Percentiles rank a stretch among this genome's conserved stretches.
These are phyloP conservation scores for Boletus reticulatus DNA, from an alignment of 768 basidiomycete genomes.

Conservation along the genomic window DNA sequence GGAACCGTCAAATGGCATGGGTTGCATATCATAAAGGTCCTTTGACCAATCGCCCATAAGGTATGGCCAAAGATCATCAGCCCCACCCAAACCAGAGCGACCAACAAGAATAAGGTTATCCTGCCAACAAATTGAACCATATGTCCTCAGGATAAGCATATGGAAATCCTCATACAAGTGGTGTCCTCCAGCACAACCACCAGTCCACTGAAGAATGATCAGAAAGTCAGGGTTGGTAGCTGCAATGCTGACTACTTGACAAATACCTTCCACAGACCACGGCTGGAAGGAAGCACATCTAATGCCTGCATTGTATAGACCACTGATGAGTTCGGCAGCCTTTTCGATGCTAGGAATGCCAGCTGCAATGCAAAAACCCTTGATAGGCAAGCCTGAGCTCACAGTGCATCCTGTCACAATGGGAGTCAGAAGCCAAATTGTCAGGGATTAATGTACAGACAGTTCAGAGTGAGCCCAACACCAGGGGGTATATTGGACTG, in stretches of 20 bases:
- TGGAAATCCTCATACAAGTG: constrained; percentile 99
- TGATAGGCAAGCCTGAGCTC: constrained; percentile 84
- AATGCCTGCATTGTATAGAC: constrained; percentile 78
- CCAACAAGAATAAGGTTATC: constrained; percentile 87
- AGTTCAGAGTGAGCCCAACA: constrained; percentile 90
- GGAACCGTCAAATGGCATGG: constrained; percentile 99
- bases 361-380: constrained; percentile 99
- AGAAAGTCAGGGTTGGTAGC: constrained; percentile 93
- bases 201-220: constrained; percentile 98
- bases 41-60: constrained; percentile 95
- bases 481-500: constrained; percentile 82
- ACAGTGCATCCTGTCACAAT: constrained; percentile 95
- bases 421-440: constrained; percentile 98
- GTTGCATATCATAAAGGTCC: constrained; percentile 75
- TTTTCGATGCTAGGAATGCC: constrained; percentile 97
- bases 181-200: constrained; percentile 97
- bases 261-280: constrained; percentile 95
- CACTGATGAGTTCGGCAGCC: constrained; percentile 92
- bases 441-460: constrained; percentile 96
- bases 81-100: constrained; percentile 94
- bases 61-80: constrained; percentile 96
- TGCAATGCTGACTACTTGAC: constrained; percentile 96
- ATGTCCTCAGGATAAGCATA: constrained; percentile 89
- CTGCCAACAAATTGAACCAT: constrained; percentile 85
- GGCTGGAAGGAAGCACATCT: constrained; percentile 98